Evolutionary conservation across 2,329 filamentous ascomycete genomes (phyloP).

Genomic region (Elsinoe perseae): DNA sequence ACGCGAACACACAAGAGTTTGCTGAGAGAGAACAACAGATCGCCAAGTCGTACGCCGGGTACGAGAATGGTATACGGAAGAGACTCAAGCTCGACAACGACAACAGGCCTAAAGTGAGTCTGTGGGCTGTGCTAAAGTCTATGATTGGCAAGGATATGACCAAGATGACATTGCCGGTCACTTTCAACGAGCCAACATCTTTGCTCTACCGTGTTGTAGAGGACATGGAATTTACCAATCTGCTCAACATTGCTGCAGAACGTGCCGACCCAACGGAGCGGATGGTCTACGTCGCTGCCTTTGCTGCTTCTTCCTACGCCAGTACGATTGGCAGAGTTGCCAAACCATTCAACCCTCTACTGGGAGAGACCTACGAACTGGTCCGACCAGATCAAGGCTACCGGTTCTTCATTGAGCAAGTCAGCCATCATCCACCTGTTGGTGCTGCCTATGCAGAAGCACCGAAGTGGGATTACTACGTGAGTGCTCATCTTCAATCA

Average conservation of each 20-base stretch:
- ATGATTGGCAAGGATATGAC: slow-evolving; percentile 99
- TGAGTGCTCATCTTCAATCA: slow-evolving; percentile 28
- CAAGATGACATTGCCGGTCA: slow-evolving; percentile 96
- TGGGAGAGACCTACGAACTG: slow-evolving; percentile 97
- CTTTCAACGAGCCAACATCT: slow-evolving; percentile 97
- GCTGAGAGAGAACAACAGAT: slow-evolving; percentile 53
- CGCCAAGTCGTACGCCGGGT: slow-evolving; percentile 72
- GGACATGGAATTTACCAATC: slow-evolving; percentile 95
- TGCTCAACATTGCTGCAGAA: slow-evolving; percentile 81
- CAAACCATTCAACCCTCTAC: slow-evolving; percentile 93
- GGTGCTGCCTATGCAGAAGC: slow-evolving; percentile 90
- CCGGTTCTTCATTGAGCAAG: slow-evolving; percentile 97
- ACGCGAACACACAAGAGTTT: slow-evolving; percentile 21
- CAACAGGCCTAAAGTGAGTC: slow-evolving; percentile 83
- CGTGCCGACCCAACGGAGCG: slow-evolving; percentile 81
- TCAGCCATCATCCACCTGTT: slow-evolving; percentile 92
- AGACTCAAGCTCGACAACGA: slow-evolving; percentile 84
- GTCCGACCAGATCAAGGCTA: slow-evolving; percentile 93
- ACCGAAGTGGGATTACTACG: slow-evolving; percentile 87
- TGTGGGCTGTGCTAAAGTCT: slow-evolving; percentile 96
- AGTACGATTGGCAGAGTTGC: slow-evolving; percentile 94
- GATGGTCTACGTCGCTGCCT: slow-evolving; percentile 88
- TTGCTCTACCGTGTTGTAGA: slow-evolving; percentile 89
- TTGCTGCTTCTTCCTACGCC: slow-evolving; percentile 92
- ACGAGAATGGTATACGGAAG: slow-evolving; percentile 77